Conservation (phyloP, 2,329 filamentous ascomycete species). For the Blastomyces silverae region DNA sequence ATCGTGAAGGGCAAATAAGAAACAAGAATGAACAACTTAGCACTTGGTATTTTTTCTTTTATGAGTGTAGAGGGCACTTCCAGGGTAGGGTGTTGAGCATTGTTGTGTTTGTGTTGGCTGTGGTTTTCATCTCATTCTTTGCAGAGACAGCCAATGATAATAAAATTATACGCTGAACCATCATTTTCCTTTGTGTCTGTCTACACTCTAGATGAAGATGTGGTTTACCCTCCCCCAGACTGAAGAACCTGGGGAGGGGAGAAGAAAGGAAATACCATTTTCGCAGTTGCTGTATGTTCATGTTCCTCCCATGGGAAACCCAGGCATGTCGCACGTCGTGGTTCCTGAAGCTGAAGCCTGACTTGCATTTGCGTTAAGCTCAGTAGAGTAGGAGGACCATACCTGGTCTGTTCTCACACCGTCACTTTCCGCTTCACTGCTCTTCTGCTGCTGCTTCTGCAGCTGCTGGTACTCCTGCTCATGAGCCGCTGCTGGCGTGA, state of each 20-base stretch:
- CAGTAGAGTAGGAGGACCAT: conserved; percentile 12
- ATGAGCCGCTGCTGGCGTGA: not conserved
- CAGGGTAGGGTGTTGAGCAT: no score
- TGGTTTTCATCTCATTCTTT: not conserved
- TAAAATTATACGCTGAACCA: not conserved
- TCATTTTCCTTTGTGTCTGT: not conserved
- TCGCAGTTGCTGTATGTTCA: not conserved
- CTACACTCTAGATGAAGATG: not conserved
- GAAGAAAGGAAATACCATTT: not conserved
- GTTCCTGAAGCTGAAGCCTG: not conserved
- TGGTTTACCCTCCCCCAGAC: not conserved
- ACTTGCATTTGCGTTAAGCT: conserved; percentile 8
- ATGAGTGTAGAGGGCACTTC: not conserved
- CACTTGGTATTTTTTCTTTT: not conserved
- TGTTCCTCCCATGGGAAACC: conserved; percentile 13
- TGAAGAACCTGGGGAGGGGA: not conserved
- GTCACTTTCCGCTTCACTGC: not conserved
- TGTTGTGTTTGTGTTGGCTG: not conserved
- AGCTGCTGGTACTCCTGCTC: not conserved
- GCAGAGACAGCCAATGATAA: not conserved
- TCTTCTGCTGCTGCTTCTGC: not conserved
- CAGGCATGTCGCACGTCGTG: conserved; percentile 13
- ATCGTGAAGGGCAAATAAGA: not conserved
- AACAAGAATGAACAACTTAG: conserved; percentile 1
- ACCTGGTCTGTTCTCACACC: conserved; percentile 12